Percentiles rank a stretch among this genome's conserved stretches.
These are phyloP conservation scores for Nepenthes mirabilis DNA, from an alignment of 148 eudicot genomes.

Conservation along the genomic window DNA sequence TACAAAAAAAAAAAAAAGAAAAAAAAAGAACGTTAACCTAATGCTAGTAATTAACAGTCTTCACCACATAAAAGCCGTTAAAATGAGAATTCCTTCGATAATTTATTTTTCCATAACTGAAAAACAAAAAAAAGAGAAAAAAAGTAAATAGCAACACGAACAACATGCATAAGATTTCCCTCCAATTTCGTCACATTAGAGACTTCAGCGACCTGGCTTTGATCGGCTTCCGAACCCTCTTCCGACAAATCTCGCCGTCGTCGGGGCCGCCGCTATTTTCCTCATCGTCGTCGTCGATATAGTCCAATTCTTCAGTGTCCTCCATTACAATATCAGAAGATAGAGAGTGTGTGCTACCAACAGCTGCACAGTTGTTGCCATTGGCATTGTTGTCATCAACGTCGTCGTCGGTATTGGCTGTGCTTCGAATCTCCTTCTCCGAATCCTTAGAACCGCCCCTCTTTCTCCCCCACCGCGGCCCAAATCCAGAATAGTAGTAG, in stretches of 20 bases:
- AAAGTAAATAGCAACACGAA: too few species aligned
- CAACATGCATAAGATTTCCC: too few species aligned
- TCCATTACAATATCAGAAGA: neutral
- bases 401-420: too few species aligned
- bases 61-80: too few species aligned
- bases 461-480: conserved; percentile 55
- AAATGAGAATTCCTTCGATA: too few species aligned
- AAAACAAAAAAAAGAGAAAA: too few species aligned
- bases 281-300: neutral
- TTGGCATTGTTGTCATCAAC: neutral
- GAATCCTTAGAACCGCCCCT: conserved; percentile 11
- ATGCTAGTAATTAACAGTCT: too few species aligned
- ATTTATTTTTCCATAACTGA: too few species aligned
- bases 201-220: conserved; percentile 1
- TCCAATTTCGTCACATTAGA: neutral
- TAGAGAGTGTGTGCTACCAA: neutral
- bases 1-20: too few species aligned
- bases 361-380: neutral
- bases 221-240: neutral
- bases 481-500: conserved; percentile 67
- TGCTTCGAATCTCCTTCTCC: too few species aligned
- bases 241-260: neutral
- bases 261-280: neutral
- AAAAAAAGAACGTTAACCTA: too few species aligned
- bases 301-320: conserved; percentile 5